Evolutionary conservation across 2,329 filamentous ascomycete genomes (phyloP), one percentile per base, ranked within the genome.

Genomic region (Ceratocystis eucalypticola): DNA sequence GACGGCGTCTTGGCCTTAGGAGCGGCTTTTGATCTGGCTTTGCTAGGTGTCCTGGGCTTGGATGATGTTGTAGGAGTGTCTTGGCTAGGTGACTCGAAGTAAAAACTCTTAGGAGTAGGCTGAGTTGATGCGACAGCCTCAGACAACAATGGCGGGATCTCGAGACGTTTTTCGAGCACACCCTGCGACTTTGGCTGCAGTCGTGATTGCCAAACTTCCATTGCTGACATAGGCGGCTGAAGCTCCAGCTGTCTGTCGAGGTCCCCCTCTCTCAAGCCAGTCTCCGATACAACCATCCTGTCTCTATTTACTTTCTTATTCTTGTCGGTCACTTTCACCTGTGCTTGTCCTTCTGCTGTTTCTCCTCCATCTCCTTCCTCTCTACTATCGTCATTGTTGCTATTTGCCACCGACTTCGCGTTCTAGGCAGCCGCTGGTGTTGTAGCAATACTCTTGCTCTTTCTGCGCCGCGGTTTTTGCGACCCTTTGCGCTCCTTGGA

Each of bases 391-490:
- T 28, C 55, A 37, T 59, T 59, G 55, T 10, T 59, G 55, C 55
- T 59, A 59, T 30, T 33, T 12, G 10, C 6, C 45, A 6, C 30
- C 20, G 37, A 48, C 62, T 64, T 33, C 45, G 48, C 45, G 25
- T 33, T 66, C 57, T 63, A 62, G 44, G 65, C 57, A 62, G 65
- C 61, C 28, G 57, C 57, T 30, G 57, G 65, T 22, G 65, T 66
- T 25, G 61, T 46, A 45, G 55, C 62, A 46, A 50, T 64, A 17
- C 70, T 69, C 69, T 77, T 77, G 67, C 76, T 76, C 72, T 78
- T 78, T 66, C 75, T 71, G 69, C 75, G 71, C 70, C 76, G 77
- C 3, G 72, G 74, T 70, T 76, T 77, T 20, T 70, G 70, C 30
- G 70, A 68, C 59, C 72, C 73, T 71, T 75, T 76, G 44, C 73